Percentiles rank a stretch among this genome's conserved stretches.
Evolutionary conservation across 371 early-diverging fungal species (phyloP).

Genomic region (Capillidium rhysosporum): DNA sequence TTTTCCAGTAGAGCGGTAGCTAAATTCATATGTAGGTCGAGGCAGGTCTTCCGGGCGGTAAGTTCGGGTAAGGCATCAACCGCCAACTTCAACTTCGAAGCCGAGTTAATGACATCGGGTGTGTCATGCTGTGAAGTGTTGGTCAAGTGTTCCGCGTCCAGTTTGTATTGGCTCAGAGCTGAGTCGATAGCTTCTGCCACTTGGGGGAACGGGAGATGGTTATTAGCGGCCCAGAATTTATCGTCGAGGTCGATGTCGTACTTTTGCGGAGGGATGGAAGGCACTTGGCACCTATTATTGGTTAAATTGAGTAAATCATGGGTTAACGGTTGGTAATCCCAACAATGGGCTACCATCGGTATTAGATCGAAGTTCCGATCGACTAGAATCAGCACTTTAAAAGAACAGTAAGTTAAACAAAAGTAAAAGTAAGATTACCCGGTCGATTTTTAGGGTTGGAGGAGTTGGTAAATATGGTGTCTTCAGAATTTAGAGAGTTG

Average conservation of each 20-base stretch:
- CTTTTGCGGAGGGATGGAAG: slow-evolving; percentile 36
- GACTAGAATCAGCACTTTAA: slow-evolving; percentile 67
- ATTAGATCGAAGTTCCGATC: slow-evolving; percentile 92
- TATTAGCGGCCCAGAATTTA: slow-evolving; percentile 88
- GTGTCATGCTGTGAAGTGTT: slow-evolving; percentile 22
- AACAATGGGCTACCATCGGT: slow-evolving; percentile 88
- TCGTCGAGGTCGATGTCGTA: slow-evolving; percentile 84
- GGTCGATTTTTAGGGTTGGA: background rate
- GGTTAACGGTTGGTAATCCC: slow-evolving; percentile 95
- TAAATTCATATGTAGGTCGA: slow-evolving; percentile 98
- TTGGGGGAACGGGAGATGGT: slow-evolving; percentile 88
- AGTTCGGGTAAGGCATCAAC: slow-evolving; percentile 89
- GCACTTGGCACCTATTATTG: slow-evolving; percentile 60
- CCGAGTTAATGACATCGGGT: too few relatives aligned
- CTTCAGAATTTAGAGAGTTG: background rate
- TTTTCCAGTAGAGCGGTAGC: slow-evolving; percentile 77
- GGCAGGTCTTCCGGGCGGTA: slow-evolving; percentile 79
- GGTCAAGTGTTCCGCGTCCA: slow-evolving; percentile 82
- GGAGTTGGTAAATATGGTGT: background rate
- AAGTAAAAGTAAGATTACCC: background rate
- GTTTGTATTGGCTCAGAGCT: slow-evolving; percentile 78
- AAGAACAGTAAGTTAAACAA: background rate
- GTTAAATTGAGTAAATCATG: slow-evolving; percentile 88
- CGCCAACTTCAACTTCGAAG: slow-evolving; percentile 55
- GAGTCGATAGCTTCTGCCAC: slow-evolving; percentile 89